Percentiles rank a stretch among this genome's conserved stretches.
phyloP scores from a whole-genome alignment of 2,329 filamentous ascomycete species.

The Magnaporthales sp. region DNA sequence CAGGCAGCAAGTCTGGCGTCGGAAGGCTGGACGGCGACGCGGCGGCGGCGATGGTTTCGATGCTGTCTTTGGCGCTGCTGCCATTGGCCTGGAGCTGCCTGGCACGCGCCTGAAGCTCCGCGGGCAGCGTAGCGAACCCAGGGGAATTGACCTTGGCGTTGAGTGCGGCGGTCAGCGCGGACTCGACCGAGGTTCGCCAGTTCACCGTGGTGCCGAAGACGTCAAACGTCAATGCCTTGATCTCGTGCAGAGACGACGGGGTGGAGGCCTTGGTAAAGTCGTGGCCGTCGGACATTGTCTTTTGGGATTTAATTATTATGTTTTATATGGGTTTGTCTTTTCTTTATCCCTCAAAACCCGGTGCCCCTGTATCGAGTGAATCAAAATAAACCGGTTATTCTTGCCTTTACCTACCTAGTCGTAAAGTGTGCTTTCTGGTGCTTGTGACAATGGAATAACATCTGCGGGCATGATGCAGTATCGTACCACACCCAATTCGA shows the following conservation, averaged over 20 bases:
- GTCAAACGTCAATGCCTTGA: constrained; percentile 62
- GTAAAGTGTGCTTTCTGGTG: too few relatives aligned
- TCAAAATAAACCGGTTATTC: too few relatives aligned
- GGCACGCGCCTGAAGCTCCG: constrained; percentile 36
- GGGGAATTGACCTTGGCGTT: constrained; percentile 37
- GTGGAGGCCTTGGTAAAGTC: not conserved
- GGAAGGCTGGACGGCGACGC: not conserved
- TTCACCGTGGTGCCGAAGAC: constrained; percentile 75
- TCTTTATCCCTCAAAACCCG: not conserved
- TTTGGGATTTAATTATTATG: not conserved
- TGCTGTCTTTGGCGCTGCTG: not conserved
- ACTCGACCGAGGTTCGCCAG: constrained; percentile 61
- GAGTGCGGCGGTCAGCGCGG: constrained; percentile 45
- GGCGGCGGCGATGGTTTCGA: not conserved
- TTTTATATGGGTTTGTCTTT: not conserved
- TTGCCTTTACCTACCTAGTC: too few relatives aligned
- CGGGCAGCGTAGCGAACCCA: constrained; percentile 32
- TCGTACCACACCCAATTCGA: too few relatives aligned
- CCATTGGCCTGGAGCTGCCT: constrained; percentile 26
- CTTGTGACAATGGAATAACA: too few relatives aligned
- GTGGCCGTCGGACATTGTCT: not conserved
- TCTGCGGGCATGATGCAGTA: not conserved
- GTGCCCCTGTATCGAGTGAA: too few relatives aligned
- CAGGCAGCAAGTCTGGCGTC: constrained; percentile 20
- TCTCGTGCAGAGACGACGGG: constrained; percentile 7